Base-by-base conservation (phyloP, 441 rosid genomes). In the Codiaeum variegatum region DNA sequence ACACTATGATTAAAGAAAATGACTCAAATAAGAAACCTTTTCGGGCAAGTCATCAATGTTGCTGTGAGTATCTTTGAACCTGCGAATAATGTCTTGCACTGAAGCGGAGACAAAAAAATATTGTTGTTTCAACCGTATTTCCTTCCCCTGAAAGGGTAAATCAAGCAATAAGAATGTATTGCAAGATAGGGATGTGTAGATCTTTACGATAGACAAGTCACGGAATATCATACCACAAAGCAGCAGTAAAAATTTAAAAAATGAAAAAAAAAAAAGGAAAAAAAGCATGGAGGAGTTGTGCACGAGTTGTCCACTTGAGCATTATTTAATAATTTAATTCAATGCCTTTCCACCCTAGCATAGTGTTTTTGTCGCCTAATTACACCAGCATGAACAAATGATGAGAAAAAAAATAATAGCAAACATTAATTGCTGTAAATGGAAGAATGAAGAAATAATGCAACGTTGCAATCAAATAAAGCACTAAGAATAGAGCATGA, bases 101-200 rank as follows among this genome's bases (percentile, higher is more conserved):
- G 91, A 85, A 26, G 91, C 88, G 0, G 88, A 83, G 62, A 81
- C 85, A 68, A 83, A 85, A 75, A 85, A 85, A 66, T 85, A 87
- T 51, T 87, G 87, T 74, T 87, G 91, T 70, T 85, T 85, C 78
- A 87, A 46, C 54, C 91, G 86, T 63, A 87, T 79, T 76, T 85
- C 86, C 78, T 85, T 83, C 44, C 88, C 91, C 87, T 84, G 85
- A 75, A 74, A 71, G 55, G 59, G 59, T 56, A 70, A 51, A 59
- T 56, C 71, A 78, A 71, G 44, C 58, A 62, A 63, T 65, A 54
- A 77, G 38, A 59, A 67, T 3, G 12, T 8, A 51, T 38, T 32
- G 1, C 26, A 49, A 71, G 32, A 71, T 19, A 18, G 21, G 23
- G 13, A 51, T 24, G 28, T 2, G 12, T 5, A 32, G 3, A 13